Evolutionary conservation across 805 yeast species (phyloP).

Genomic region (Pichia gijzeniarum): DNA sequence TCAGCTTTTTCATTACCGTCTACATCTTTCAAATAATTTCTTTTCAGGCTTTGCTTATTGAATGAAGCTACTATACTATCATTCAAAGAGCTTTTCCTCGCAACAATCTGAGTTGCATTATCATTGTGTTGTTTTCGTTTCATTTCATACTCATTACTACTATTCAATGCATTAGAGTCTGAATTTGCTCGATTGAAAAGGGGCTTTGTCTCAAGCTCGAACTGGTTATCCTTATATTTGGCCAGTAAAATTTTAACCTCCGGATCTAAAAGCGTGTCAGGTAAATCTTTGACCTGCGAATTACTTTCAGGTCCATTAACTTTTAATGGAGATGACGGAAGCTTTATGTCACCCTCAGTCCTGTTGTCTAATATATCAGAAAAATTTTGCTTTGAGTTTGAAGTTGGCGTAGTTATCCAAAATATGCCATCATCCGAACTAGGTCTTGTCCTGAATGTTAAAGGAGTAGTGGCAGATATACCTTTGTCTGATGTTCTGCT

Average conservation of each 20-base stretch:
- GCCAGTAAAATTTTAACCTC: slow-evolving; percentile 29
- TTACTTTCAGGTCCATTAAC: slow-evolving; percentile 8
- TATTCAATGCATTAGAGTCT: background rate
- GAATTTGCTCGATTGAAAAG: background rate
- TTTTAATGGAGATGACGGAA: slow-evolving; percentile 41
- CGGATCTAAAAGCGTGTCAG: slow-evolving; percentile 25
- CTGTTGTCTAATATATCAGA: background rate
- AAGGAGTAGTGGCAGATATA: background rate
- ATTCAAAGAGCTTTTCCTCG: slow-evolving; percentile 22
- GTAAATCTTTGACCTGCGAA: slow-evolving; percentile 9
- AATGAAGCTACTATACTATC: slow-evolving; percentile 32
- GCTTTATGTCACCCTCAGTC: slow-evolving; percentile 3
- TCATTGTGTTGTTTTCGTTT: slow-evolving; percentile 5
- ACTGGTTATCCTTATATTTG: slow-evolving; percentile 26
- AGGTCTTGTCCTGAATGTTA: slow-evolving; percentile 8
- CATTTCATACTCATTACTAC: background rate
- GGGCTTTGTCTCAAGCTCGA: background rate
- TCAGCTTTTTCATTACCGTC: slow-evolving; percentile 11
- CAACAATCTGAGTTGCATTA: slow-evolving; percentile 15
- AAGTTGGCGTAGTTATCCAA: slow-evolving; percentile 37
- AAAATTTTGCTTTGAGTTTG: background rate
- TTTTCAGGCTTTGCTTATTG: slow-evolving; percentile 31
- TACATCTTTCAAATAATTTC: background rate
- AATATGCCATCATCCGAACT: slow-evolving; percentile 33
- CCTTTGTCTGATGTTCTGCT: background rate